These are phyloP conservation scores for Metarhizium robertsii DNA, from an alignment of 2,329 filamentous ascomycete genomes.

Conservation along the genomic window DNA sequence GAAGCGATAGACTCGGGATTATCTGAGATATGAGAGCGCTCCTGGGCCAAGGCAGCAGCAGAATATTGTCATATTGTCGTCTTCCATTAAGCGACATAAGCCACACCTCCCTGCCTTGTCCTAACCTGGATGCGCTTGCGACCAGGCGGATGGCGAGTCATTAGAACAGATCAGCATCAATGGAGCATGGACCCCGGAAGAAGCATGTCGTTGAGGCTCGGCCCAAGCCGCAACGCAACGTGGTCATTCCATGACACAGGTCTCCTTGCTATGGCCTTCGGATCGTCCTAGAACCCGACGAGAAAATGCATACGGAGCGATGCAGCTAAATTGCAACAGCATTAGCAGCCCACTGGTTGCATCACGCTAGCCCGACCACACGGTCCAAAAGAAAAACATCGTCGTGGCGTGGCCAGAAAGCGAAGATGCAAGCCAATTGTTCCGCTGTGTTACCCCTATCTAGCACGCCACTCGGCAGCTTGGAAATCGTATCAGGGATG, in stretches of 20 bases:
- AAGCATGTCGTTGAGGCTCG: background rate
- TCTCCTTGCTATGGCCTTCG: background rate
- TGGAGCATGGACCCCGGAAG: background rate
- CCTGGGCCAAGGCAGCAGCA: background rate
- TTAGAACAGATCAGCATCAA: background rate
- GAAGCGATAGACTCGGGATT: background rate
- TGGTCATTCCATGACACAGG: background rate
- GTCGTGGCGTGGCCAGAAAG: background rate
- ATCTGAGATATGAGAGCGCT: background rate
- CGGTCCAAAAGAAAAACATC: background rate
- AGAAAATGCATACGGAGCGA: background rate
- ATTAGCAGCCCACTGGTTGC: background rate
- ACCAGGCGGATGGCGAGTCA: constrained; percentile 3
- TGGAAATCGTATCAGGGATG: background rate
- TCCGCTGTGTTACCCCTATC: constrained; percentile 6
- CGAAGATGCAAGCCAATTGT: background rate
- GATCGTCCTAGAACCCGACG: background rate
- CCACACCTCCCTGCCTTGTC: background rate
- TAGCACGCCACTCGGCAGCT: constrained; percentile 6
- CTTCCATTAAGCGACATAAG: background rate
- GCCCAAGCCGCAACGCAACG: background rate
- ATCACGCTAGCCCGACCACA: background rate
- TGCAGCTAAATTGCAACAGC: background rate
- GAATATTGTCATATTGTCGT: background rate
- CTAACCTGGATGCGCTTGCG: background rate